phyloP scores from a whole-genome alignment of 805 yeast genomes.

The Wickerhamomyces sydowiorum region DNA sequence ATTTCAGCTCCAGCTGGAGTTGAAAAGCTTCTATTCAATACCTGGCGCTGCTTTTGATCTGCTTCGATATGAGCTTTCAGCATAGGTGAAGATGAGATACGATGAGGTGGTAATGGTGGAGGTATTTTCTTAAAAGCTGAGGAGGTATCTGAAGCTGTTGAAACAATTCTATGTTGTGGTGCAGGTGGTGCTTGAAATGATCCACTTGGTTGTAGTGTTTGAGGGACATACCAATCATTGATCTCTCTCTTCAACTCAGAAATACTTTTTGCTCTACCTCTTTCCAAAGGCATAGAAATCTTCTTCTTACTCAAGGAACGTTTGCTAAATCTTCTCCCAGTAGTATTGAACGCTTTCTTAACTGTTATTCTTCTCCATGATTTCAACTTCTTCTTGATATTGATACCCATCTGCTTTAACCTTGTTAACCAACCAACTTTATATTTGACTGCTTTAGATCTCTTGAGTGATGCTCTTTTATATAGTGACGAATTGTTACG shows the following conservation, averaged over 20 bases:
- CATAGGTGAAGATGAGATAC: conserved; percentile 15
- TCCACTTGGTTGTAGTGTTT: neutral
- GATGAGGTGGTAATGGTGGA: conserved; percentile 20
- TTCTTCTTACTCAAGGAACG: conserved; percentile 3
- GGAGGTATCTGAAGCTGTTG: neutral
- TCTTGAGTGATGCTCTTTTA: conserved; percentile 20
- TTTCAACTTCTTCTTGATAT: conserved; percentile 19
- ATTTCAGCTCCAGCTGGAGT: neutral
- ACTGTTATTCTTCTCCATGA: conserved; percentile 23
- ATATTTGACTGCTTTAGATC: conserved; percentile 31
- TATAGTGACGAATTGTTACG: conserved; percentile 7
- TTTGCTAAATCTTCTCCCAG: conserved; percentile 3
- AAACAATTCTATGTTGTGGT: conserved; percentile 2
- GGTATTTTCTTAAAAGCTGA: conserved; percentile 5
- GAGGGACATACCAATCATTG: conserved; percentile 14
- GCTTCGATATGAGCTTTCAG: conserved; percentile 3
- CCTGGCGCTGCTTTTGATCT: neutral
- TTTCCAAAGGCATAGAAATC: conserved; percentile 5
- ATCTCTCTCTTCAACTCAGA: conserved; percentile 22
- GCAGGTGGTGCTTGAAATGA: conserved; percentile 5
- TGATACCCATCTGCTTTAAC: conserved; percentile 21
- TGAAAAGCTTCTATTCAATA: neutral
- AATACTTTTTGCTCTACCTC: conserved; percentile 17
- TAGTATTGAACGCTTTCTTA: conserved; percentile 14
- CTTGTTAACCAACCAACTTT: conserved; percentile 32